Base-by-base conservation (phyloP, 2,329 filamentous ascomycete genomes). In the Blastomyces parvus region DNA sequence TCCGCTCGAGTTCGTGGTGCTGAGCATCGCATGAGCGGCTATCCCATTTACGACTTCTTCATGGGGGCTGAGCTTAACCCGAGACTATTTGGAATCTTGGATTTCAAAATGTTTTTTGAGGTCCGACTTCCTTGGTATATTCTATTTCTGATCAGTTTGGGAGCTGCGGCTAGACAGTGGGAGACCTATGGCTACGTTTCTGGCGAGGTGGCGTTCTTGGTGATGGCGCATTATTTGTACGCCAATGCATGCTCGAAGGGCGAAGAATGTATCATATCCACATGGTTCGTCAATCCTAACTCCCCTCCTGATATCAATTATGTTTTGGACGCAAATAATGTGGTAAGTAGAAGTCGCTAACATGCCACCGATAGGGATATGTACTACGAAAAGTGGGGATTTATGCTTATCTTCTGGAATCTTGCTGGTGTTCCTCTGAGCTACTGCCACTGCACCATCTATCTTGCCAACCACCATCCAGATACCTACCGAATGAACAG, bases 381-480 rank as follows among this genome's bases (percentile, higher is more conserved):
- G 88, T 96, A 95, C 81, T 93, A 91, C 71, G 91, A 96, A 82
- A 96, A 96, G 79, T 92, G 90, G 85, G 91, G 91, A 61, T 96
- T 96, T 81, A 96, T 96, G 91, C 84, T 96, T 68, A 95, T 95
- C 76, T 96, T 96, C 84, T 96, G 91, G 91, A 96, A 96, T 78
- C 81, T 96, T 74, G 91, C 91, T 57, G 91, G 91, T 68, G 91
- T 96, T 33, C 91, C 91, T 17, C 82, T 96, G 61, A 91, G 87
- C 62, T 96, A 96, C 83, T 96, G 91, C 80, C 91, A 96, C 81
- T 94, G 89, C 83, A 93, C 89, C 59, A 86, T 96, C 70, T 96
- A 89, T 78, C 83, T 96, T 60, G 91, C 91, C 68, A 92, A 89
- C 76, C 91, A 95, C 75, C 79, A 88, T 70, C 89, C 92, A 0